Conservation (phyloP, 441 rosid genomes). For the Populus hybrid region DNA sequence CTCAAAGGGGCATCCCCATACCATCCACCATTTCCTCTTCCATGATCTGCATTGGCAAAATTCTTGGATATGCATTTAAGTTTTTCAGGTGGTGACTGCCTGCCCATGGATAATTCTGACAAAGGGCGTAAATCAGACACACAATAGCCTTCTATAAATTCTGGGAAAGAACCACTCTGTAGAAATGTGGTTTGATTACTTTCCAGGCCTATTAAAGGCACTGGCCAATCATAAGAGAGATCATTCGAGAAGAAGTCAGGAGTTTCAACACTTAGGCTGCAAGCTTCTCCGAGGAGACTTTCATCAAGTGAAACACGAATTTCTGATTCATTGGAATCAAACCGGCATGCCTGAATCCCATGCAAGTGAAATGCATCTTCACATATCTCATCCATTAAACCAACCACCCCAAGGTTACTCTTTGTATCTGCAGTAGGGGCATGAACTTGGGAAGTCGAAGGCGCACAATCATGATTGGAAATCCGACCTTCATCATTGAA, state of each 20-base stretch:
- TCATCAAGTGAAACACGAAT: constrained; percentile 38
- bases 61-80: constrained; percentile 26
- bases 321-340: constrained; percentile 41
- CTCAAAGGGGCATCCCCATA: constrained; percentile 55
- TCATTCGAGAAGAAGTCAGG: constrained; percentile 36
- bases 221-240: constrained; percentile 40
- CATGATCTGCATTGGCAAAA: constrained; percentile 43
- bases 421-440: constrained; percentile 29
- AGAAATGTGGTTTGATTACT: constrained; percentile 52
- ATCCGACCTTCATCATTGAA: constrained; percentile 32
- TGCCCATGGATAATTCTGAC: constrained; percentile 57
- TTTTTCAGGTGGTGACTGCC: constrained; percentile 36
- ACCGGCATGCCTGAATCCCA: constrained; percentile 37
- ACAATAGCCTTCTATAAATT: constrained; percentile 84
- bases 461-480: constrained; percentile 20
- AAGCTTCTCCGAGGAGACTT: constrained; percentile 41
- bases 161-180: constrained; percentile 52
- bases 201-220: constrained; percentile 40
- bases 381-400: constrained; percentile 81
- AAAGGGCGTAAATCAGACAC: constrained; percentile 50
- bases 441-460: constrained; percentile 45
- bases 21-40: constrained; percentile 75
- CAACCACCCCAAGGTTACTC: constrained; percentile 34
- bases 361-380: constrained; percentile 74
- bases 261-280: constrained; percentile 35